Conservation (phyloP, 371 early-diverging fungal genomes). For the Rhizomucor miehei region DNA sequence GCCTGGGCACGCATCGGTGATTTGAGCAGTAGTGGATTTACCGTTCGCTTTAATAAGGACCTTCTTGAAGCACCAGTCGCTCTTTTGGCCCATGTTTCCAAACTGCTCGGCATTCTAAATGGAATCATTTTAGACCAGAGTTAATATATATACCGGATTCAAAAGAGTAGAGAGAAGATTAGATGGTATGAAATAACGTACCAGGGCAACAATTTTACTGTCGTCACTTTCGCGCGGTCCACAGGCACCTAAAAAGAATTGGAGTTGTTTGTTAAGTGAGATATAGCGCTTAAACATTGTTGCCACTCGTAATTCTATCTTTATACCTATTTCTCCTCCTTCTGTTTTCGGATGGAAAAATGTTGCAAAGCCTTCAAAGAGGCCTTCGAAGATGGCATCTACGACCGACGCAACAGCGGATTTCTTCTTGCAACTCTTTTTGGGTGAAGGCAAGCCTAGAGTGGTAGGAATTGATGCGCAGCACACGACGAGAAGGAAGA, state of each 20-base stretch:
- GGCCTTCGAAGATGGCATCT: not conserved
- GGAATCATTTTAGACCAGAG: too few species aligned
- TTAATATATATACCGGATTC: too few species aligned
- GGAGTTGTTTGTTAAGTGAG: not conserved
- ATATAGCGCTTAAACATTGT: not conserved
- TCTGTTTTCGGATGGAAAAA: not conserved
- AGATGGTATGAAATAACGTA: too few species aligned
- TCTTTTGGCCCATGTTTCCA: constrained; percentile 28
- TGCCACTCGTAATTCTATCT: too few species aligned
- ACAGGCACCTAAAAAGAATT: constrained; percentile 7
- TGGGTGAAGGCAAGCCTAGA: too few species aligned
- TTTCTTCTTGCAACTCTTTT: not conserved
- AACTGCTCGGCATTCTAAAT: constrained; percentile 32
- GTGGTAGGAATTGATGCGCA: not conserved
- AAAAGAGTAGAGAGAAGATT: too few species aligned
- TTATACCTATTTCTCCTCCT: not conserved
- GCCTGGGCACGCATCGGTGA: constrained; percentile 43
- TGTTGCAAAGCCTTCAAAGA: constrained; percentile 2
- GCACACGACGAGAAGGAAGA: not conserved
- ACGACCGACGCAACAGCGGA: not conserved
- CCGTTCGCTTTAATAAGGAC: constrained; percentile 24
- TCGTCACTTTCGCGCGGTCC: constrained; percentile 11
- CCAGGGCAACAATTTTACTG: constrained; percentile 35
- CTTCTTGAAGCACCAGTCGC: constrained; percentile 41
- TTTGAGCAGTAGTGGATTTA: constrained; percentile 25